A percentile compares a stretch with the other conserved stretches of the same genome.
Evolutionary conservation across 768 basidiomycete species (phyloP).

Genomic region (Xanthoconium purpureum): DNA sequence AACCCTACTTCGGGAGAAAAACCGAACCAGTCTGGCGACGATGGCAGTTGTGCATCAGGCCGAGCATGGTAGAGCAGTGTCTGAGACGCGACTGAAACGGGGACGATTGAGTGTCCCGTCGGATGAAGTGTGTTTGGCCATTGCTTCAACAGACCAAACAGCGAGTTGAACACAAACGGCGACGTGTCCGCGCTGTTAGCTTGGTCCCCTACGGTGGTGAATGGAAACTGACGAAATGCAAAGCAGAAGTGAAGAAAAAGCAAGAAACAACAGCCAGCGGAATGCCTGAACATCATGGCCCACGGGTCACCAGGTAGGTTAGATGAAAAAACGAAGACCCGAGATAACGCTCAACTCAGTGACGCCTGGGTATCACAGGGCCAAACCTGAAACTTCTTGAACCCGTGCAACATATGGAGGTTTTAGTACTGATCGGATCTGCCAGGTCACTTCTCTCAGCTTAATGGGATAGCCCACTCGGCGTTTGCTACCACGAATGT

Average conservation of each 20-base stretch:
- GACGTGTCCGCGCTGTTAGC: background rate
- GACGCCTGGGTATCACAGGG: too few relatives aligned
- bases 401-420: too few relatives aligned
- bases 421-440: too few relatives aligned
- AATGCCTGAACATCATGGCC: too few relatives aligned
- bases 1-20: constrained; percentile 6
- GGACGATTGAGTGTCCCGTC: constrained; percentile 1
- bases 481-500: too few relatives aligned
- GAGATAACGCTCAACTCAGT: too few relatives aligned
- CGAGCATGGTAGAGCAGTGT: constrained; percentile 3
- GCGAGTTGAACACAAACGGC: constrained; percentile 3
- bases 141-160: constrained; percentile 6
- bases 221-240: background rate
- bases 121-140: constrained; percentile 6
- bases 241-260: background rate
- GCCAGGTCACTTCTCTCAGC: too few relatives aligned
- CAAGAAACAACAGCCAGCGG: background rate
- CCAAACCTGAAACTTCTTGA: too few relatives aligned
- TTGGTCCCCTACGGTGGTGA: background rate
- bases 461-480: too few relatives aligned
- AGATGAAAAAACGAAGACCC: too few relatives aligned
- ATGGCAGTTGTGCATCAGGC: background rate
- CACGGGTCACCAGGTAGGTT: too few relatives aligned
- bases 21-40: constrained; percentile 3
- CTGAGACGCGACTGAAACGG: background rate